phyloP scores from a whole-genome alignment of 2,329 filamentous ascomycete genomes.

The Fusarium neocosmosporiellum region DNA sequence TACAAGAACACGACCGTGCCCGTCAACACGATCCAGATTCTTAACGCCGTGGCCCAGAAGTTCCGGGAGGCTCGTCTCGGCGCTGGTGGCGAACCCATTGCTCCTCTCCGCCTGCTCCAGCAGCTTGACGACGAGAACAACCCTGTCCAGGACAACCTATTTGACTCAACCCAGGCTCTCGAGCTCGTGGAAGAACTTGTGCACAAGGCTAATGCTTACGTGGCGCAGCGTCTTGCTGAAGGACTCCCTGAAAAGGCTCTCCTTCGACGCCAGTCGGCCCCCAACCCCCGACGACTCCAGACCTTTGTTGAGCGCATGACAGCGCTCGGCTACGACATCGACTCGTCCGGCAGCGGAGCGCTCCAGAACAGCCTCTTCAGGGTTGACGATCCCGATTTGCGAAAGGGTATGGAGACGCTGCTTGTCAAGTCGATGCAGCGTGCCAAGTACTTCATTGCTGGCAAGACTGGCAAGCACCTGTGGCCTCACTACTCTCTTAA shows the following conservation, averaged over 20 bases:
- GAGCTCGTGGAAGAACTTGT: constrained; percentile 96
- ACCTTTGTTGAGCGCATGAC: constrained; percentile 95
- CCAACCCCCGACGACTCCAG: constrained; percentile 87
- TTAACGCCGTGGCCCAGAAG: constrained; percentile 86
- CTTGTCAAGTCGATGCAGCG: constrained; percentile 95
- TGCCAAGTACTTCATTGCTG: constrained; percentile 92
- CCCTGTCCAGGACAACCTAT: constrained; percentile 95
- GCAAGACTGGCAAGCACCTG: constrained; percentile 81
- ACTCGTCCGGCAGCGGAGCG: constrained; percentile 87
- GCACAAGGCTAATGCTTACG: constrained; percentile 90
- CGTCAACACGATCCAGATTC: constrained; percentile 81
- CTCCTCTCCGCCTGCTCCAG: constrained; percentile 88
- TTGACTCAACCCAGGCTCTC: constrained; percentile 87
- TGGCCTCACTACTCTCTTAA: constrained; percentile 94
- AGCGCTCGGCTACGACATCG: constrained; percentile 88
- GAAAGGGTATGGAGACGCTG: constrained; percentile 98
- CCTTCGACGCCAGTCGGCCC: constrained; percentile 85
- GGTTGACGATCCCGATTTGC: constrained; percentile 86
- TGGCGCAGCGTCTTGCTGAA: constrained; percentile 84
- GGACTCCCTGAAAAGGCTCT: constrained; percentile 92
- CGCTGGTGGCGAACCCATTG: constrained; percentile 81
- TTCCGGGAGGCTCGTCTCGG: constrained; percentile 90
- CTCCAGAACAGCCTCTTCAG: constrained; percentile 96
- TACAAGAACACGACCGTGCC: constrained; percentile 74
- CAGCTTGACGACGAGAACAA: constrained; percentile 98